Base-by-base conservation (phyloP, 1,284 basidiomycete genomes). In the Puccinia coronata region DNA sequence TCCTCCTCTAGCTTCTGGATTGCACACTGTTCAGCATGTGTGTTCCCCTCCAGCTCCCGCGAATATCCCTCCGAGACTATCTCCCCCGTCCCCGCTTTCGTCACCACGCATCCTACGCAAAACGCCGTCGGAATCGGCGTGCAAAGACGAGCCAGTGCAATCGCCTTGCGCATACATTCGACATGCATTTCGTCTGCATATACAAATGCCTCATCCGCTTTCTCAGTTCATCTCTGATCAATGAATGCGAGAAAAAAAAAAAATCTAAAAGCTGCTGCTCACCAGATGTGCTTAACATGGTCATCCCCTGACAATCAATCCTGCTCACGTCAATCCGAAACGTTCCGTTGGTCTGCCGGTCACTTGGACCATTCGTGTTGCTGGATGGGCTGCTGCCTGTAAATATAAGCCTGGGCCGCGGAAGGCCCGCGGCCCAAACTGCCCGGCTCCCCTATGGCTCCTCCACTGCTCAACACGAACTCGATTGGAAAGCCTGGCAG, bases 21-120 rank as follows among this genome's bases (percentile, higher is more conserved):
- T 0, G 96, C 96, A 85, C 96, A 97, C 31, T 96, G 94, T 87
- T 99, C 96, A 18, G 96, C 96, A 86, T 99, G 97, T 1, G 96
- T 98, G 86, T 98, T 99, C 73, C 96, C 96, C 0, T 84, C 83
- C 0, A 98, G 89, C 86, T 99, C 96, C 84, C 97, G 90, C 49
- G 95, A 98, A 87, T 92, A 96, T 36, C 96, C 96, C 9, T 92
- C 91, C 8, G 93, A 88, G 36, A 99, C 87, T 53, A 93, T 87
- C 63, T 87, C 80, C 0, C 75, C 70, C 14, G 49, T 84, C 18
- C 86, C 86, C 8, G 88, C 82, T n/a, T 57, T 34, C 25, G 61
- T 91, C 69, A 98, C 88, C 49, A 95, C 90, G 84, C 93, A 96
- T 49, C 97, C 96, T 28, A 99, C 97, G 85, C 93, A 97, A 86